Conservation (phyloP, 495 filamentous ascomycete genomes). For the Tuber calosporum region DNA sequence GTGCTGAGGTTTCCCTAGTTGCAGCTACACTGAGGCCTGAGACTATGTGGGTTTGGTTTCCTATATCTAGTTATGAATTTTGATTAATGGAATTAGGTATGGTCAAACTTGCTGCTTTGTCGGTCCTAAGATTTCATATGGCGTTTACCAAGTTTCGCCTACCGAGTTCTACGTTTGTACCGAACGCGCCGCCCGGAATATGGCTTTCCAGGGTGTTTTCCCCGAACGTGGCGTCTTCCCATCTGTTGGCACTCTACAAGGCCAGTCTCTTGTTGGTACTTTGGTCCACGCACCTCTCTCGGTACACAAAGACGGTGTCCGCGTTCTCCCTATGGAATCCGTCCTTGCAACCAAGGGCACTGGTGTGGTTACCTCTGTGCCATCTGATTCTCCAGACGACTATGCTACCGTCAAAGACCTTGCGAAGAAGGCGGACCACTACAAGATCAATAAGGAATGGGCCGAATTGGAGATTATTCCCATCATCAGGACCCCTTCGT, state of each 20-base stretch:
- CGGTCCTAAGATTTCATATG: conserved; percentile 82
- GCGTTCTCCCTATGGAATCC: conserved; percentile 89
- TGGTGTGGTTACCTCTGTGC: conserved; percentile 90
- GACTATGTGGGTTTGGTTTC: conserved; percentile 58
- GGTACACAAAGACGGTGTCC: conserved; percentile 72
- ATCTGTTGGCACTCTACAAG: conserved; percentile 62
- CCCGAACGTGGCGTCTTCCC: conserved; percentile 65
- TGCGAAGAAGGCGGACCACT: conserved; percentile 94
- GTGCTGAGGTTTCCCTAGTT: conserved; percentile 77
- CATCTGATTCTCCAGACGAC: conserved; percentile 92
- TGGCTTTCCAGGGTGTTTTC: conserved; percentile 89
- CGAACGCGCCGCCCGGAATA: conserved; percentile 83
- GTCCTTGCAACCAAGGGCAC: conserved; percentile 90
- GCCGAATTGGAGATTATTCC: conserved; percentile 77
- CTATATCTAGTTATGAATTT: conserved; percentile 3
- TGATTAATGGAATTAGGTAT: conserved; percentile 47
- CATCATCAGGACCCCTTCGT: conserved; percentile 84
- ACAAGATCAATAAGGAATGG: conserved; percentile 96
- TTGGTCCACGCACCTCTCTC: conserved; percentile 82
- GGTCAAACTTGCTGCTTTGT: conserved; percentile 96
- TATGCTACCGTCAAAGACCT: conserved; percentile 83
- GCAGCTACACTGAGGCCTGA: conserved; percentile 89
- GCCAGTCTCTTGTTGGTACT: conserved; percentile 77
- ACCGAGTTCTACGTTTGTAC: conserved; percentile 81
- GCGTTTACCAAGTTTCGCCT: conserved; percentile 74